Conservation (phyloP, 441 rosid species). For the Capsella rubella region DNA sequence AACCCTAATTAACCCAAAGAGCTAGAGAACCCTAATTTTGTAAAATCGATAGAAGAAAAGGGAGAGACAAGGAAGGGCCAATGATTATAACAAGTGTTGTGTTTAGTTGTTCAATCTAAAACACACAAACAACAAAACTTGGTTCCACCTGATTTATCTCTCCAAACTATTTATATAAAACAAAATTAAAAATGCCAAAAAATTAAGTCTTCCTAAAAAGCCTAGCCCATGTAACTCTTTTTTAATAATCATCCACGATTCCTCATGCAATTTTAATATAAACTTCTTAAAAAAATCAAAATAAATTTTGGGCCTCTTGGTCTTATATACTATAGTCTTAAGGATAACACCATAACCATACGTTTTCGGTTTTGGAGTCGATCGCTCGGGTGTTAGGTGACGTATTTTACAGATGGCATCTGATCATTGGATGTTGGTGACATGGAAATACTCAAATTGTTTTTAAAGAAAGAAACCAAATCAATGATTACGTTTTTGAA, state of each 20-base stretch:
- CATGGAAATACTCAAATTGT: constrained; percentile 5
- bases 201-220: not conserved
- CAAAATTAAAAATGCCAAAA: not conserved
- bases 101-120: not conserved
- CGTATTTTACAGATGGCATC: not conserved
- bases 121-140: not conserved
- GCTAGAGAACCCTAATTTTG: not conserved
- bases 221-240: not conserved
- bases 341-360: not conserved
- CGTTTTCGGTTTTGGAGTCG: not conserved
- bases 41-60: not conserved
- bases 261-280: not conserved
- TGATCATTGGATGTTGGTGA: not conserved
- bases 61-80: not conserved
- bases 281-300: not conserved
- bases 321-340: not conserved
- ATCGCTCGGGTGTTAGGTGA: not conserved
- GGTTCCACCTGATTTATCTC: not conserved
- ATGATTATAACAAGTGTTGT: not conserved
- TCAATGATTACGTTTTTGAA: not conserved
- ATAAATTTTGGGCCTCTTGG: not conserved
- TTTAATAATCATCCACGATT: not conserved
- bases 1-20: constrained; percentile 3
- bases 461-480: too few species aligned
- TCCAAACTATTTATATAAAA: not conserved